Conservation (phyloP, 441 rosid genomes). For the Adansonia rubrostipa region DNA sequence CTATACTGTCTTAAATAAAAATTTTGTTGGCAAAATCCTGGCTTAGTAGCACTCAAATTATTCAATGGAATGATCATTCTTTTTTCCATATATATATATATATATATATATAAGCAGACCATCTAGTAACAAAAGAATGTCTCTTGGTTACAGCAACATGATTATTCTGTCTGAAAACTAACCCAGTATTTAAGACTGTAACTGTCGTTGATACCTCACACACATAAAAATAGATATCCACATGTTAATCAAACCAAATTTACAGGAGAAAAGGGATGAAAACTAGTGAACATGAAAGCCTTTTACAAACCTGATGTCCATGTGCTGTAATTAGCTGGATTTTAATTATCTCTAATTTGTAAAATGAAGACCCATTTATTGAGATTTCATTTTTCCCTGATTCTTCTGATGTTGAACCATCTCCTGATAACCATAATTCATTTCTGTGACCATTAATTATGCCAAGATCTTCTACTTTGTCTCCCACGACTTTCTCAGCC, state of each 20-base stretch:
- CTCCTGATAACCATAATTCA: slow-evolving; percentile 45
- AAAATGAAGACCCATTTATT: slow-evolving; percentile 57
- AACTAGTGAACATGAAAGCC: slow-evolving; percentile 19
- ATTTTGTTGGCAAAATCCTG: background rate
- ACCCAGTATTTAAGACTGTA: background rate
- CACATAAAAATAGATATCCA: background rate
- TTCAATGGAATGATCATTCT: background rate
- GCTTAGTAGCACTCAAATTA: background rate
- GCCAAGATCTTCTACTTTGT: slow-evolving; percentile 45
- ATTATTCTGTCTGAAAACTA: slow-evolving; percentile 4
- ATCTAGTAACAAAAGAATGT: background rate
- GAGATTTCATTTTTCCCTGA: slow-evolving; percentile 39
- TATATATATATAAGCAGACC: background rate
- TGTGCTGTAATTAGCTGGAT: slow-evolving; percentile 79
- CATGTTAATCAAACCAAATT: slow-evolving; percentile 1
- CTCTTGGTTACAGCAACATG: background rate
- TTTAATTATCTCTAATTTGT: slow-evolving; percentile 83
- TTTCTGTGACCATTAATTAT: slow-evolving; percentile 48
- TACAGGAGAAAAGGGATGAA: background rate
- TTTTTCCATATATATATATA: too few relatives aligned
- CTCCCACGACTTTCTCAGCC: slow-evolving; percentile 38
- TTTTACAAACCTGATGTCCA: slow-evolving; percentile 69
- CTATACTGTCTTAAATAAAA: background rate
- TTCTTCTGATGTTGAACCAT: slow-evolving; percentile 45
- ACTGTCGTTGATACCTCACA: background rate